These are phyloP conservation scores for Pseudocercospora fijiensis DNA, from an alignment of 2,329 filamentous ascomycete genomes.

Conservation along the genomic window DNA sequence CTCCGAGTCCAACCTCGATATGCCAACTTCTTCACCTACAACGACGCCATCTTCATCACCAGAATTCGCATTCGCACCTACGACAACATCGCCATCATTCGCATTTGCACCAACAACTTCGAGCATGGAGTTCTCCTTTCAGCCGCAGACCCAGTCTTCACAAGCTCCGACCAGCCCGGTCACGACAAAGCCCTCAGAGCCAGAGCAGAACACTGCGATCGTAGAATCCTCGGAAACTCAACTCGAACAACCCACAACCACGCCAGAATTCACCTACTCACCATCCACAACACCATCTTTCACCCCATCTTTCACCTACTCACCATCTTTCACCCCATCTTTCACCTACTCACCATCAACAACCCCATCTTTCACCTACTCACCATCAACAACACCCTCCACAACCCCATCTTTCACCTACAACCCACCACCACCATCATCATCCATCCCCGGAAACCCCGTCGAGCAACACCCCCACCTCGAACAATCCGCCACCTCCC, in stretches of 20 bases:
- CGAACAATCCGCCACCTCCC: neutral
- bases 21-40: constrained; percentile 8
- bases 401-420: neutral
- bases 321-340: neutral
- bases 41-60: neutral
- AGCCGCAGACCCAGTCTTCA: neutral
- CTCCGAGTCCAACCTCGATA: constrained; percentile 7
- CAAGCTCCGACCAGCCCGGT: neutral
- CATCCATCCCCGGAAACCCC: neutral
- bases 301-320: neutral
- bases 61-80: constrained; percentile 2
- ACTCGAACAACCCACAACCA: neutral
- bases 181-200: neutral
- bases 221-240: neutral
- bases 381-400: neutral
- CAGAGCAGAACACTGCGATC: neutral
- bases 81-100: constrained; percentile 6
- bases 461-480: neutral
- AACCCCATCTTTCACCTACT: neutral
- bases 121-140: constrained; percentile 6
- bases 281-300: constrained; percentile 4
- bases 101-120: constrained; percentile 1
- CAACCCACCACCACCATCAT: too few species aligned
- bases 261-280: constrained; percentile 11
- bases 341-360: neutral